phyloP scores from a whole-genome alignment of 495 filamentous ascomycete species.

The Cudoniella acicularis region DNA sequence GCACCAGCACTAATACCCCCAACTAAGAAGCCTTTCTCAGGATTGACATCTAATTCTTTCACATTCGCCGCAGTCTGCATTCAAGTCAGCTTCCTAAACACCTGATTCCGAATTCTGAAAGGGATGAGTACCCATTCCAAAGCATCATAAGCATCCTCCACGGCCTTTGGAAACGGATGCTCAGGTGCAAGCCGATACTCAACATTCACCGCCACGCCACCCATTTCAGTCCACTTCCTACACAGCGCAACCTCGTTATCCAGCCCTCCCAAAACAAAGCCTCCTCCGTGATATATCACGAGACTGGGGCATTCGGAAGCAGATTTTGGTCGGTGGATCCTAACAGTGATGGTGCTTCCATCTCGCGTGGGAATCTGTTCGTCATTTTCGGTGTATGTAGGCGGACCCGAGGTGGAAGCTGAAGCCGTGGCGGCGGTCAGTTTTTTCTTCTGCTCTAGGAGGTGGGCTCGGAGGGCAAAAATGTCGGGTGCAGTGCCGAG shows the following conservation, averaged over 20 bases:
- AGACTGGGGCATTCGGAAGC: constrained; percentile 37
- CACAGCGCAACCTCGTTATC: constrained; percentile 30
- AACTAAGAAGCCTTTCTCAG: constrained; percentile 43
- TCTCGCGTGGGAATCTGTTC: constrained; percentile 37
- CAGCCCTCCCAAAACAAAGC: constrained; percentile 37
- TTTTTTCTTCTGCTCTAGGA: background rate
- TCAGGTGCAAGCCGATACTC: constrained; percentile 48
- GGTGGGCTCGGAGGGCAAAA: background rate
- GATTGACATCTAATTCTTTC: constrained; percentile 33
- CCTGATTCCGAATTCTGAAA: background rate
- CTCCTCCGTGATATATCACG: constrained; percentile 43
- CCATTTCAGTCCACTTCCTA: constrained; percentile 30
- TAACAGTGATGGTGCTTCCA: constrained; percentile 33
- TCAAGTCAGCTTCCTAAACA: background rate
- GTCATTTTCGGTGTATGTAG: constrained; percentile 25
- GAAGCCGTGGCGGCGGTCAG: background rate
- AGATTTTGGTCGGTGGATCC: constrained; percentile 32
- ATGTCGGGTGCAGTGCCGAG: background rate
- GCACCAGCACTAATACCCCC: constrained; percentile 48
- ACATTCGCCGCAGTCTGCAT: constrained; percentile 34
- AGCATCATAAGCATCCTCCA: constrained; percentile 47
- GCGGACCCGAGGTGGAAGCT: background rate
- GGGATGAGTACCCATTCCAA: constrained; percentile 42
- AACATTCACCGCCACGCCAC: constrained; percentile 37
- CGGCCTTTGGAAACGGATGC: constrained; percentile 40